These are phyloP conservation scores for Paraglomus brasilianum DNA, from an alignment of 192 early-diverging fungal genomes.

Conservation along the genomic window DNA sequence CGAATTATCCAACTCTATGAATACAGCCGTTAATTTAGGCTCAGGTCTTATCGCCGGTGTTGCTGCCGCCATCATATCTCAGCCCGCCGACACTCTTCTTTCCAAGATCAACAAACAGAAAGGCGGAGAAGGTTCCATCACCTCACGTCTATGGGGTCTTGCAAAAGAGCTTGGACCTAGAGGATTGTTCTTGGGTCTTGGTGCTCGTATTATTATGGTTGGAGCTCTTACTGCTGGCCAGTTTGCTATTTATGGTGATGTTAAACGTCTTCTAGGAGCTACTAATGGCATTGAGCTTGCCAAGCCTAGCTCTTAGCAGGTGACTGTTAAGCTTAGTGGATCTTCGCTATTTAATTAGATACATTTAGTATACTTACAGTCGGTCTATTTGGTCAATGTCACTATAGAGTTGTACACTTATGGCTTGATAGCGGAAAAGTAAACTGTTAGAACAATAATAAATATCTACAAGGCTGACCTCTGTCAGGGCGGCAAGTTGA, in stretches of 20 bases:
- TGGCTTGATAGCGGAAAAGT: no score
- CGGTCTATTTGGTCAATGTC: no score
- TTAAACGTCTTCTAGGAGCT: slow-evolving; percentile 63
- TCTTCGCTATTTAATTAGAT: no score
- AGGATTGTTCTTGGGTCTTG: slow-evolving; percentile 60
- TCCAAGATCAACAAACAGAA: slow-evolving; percentile 74
- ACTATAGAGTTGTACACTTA: no score
- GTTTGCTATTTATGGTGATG: slow-evolving; percentile 64
- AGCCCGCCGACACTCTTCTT: slow-evolving; percentile 69
- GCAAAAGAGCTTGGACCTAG: slow-evolving; percentile 55
- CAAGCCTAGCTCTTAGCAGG: background rate
- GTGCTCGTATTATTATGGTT: slow-evolving; percentile 69
- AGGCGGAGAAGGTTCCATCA: slow-evolving; percentile 59
- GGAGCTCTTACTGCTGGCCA: slow-evolving; percentile 64
- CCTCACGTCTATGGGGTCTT: slow-evolving; percentile 51
- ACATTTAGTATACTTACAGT: no score
- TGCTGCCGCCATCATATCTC: slow-evolving; percentile 64
- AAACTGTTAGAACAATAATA: no score
- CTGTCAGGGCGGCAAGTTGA: no score
- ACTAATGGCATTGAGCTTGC: slow-evolving; percentile 52
- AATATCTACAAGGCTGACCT: no score
- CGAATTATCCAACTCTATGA: slow-evolving; percentile 41
- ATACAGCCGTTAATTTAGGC: slow-evolving; percentile 52
- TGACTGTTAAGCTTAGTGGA: background rate
- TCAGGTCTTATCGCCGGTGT: slow-evolving; percentile 68